phyloP scores from a whole-genome alignment of 345 rosid genomes.

The Aquilaria yunnanensis region DNA sequence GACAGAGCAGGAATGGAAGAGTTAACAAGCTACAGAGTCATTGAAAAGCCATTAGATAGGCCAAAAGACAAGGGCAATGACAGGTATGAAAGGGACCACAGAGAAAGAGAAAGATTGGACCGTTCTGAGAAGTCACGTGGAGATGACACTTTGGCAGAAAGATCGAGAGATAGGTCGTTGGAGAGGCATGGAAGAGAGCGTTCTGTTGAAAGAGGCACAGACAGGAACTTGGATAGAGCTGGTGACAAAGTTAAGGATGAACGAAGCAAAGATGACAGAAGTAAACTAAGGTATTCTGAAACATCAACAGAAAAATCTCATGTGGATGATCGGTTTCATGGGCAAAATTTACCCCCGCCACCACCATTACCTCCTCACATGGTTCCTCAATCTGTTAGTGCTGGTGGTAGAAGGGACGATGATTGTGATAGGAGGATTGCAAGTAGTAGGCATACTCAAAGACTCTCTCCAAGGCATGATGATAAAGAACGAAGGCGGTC shows the following conservation, averaged over 20 bases:
- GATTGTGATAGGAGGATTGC: constrained; percentile 79
- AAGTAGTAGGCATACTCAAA: constrained; percentile 63
- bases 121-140: constrained; percentile 64
- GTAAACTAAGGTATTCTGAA: constrained; percentile 56
- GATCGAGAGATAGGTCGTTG: constrained; percentile 71
- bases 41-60: constrained; percentile 60
- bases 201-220: constrained; percentile 69
- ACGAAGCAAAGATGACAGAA: constrained; percentile 72
- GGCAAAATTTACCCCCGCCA: constrained; percentile 93
- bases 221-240: constrained; percentile 58
- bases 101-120: constrained; percentile 84
- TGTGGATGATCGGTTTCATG: constrained; percentile 73
- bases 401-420: constrained; percentile 71
- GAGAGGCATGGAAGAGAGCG: constrained; percentile 92
- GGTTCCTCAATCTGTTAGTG: constrained; percentile 71
- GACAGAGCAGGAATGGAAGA: constrained; percentile 65
- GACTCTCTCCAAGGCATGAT: constrained; percentile 95
- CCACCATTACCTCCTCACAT: constrained; percentile 92
- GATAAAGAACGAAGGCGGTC: constrained; percentile 92
- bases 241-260: constrained; percentile 63
- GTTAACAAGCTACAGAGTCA: constrained; percentile 40
- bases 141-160: constrained; percentile 59
- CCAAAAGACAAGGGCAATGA: constrained; percentile 72
- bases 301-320: constrained; percentile 56
- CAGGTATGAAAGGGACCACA: constrained; percentile 80